Evolutionary conservation across 2,329 filamentous ascomycete species (phyloP).

Genomic region (Hypoxylon sp.): DNA sequence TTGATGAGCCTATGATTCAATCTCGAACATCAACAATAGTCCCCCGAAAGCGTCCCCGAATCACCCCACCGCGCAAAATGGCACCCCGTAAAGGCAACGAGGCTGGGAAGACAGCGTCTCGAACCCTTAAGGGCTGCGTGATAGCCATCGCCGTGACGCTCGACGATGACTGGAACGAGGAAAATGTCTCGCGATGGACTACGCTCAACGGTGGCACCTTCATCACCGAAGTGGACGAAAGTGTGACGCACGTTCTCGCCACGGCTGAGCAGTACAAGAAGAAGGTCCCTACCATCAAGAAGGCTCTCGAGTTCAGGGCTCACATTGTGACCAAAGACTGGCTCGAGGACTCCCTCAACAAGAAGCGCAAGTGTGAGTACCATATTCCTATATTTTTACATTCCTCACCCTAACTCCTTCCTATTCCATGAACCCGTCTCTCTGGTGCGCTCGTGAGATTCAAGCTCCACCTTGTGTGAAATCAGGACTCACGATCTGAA

Average conservation of each 20-base stretch:
- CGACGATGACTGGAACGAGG: slow-evolving; percentile 59
- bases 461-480: neutral
- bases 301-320: slow-evolving; percentile 55
- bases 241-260: slow-evolving; percentile 80
- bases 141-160: slow-evolving; percentile 73
- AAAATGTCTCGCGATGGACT: slow-evolving; percentile 76
- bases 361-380: slow-evolving; percentile 43
- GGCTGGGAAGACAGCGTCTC: neutral
- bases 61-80: neutral
- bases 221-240: slow-evolving; percentile 61
- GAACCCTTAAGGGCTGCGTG: neutral
- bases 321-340: slow-evolving; percentile 65
- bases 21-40: too few species aligned
- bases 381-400: neutral
- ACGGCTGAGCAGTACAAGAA: slow-evolving; percentile 71
- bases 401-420: neutral
- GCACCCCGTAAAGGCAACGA: too few species aligned
- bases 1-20: too few species aligned
- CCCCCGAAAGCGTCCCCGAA: neutral
- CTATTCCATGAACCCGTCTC: neutral
- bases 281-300: slow-evolving; percentile 56
- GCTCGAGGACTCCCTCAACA: slow-evolving; percentile 63
- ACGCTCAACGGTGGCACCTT: slow-evolving; percentile 71
- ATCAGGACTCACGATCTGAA: neutral
- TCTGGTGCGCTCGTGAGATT: neutral